Evolutionary conservation across 2,329 filamentous ascomycete species (phyloP), one percentile per base, ranked within the genome.

Genomic region (Bipolaris victoriae): DNA sequence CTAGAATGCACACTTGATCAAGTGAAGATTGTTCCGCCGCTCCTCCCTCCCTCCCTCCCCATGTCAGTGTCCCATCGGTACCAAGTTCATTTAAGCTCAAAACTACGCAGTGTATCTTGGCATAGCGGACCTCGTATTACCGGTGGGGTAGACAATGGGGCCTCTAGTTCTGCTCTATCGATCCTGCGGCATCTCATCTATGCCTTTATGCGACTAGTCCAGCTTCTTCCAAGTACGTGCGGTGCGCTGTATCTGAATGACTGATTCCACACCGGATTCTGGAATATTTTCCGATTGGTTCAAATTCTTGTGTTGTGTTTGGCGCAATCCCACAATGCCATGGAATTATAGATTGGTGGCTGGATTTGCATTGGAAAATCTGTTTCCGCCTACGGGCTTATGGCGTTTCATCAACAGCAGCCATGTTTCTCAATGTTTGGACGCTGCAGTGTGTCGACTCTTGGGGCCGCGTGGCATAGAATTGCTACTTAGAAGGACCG

Each of bases 21-120:
- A 15, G 24, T 44, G 22, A 44, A 54, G 26, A 48, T 46, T 48
- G 53, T 63, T 60, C 61, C 56, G 57, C 29, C 29, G 24, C 4
- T 13, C 13, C 18, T 31, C 7, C 44, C 52, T 55, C 46, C 10
- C 18, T 31, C 2, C 47, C 52, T 55, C 46, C 35, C 22, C 22
- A 26, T 31, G 43, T 18, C 44, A 40, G 46, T 40, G 46, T 49
- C 20, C 44, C 37, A 57, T 57, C 16, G 18, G 2, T 11, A 29
- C 45, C 18, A 24, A 33, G 10, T 10, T 45, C 24, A 50, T 13
- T 26, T 49, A 39, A 56, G 52, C 52, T 50, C 40, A 40, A 50
- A 57, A 52, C 58, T 57, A 53, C 48, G 44, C 52, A 49, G 31
- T 6, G 7, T n/a, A 29, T 16, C 46, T 58, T 47, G 36, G 50